Base-by-base conservation (phyloP, 148 eudicot genomes). In the Fagopyrum homotropicum region DNA sequence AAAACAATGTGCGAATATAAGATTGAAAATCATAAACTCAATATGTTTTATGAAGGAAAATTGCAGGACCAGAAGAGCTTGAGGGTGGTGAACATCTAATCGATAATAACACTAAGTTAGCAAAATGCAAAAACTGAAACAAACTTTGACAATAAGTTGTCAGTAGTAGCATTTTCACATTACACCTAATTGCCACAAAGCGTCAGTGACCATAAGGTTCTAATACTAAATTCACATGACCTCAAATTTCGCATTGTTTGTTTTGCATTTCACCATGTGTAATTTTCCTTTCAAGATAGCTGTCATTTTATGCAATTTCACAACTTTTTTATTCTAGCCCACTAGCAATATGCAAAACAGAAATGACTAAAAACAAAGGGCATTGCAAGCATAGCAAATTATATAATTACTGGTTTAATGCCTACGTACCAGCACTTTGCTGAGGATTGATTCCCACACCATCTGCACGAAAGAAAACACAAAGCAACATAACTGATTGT, bases 381-480 rank as follows among this genome's bases (percentile, higher is more conserved):
- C 26, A 22, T 22, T 22, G 12, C 51, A 49, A 22, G 26, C 26
- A 7, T 6, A 2, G 9, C 51, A 0, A 12, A 49, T 49, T 0
- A 49, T 1, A 1, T 49, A 49, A 9, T 49, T 12, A 49, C 52
- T 49, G 9, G 17, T 10, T 63, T 30, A 0, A 60, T n/a, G 69
- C 22, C 46, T 11, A 73, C 82, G 76, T 83, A 94, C 98, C 98
- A 70, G 97, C 98, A 85, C 98, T 94, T 80, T 94, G 97, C 75
- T 94, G 98, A 80, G 98, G 98, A 85, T 92, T 94, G 75, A 94
- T 94, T 82, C 98, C 98, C 16, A 94, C 98, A 45, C 97, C 98
- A 89, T 95, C 98, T 95, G 96, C 80, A 77, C 15, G 59, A 12
- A 86, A 7, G 40, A 83, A 56, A 70, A 72, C 7, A 72, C 0